Evolutionary conservation across 1,284 basidiomycete genomes (phyloP).

Genomic region (Agroathelia rolfsii): DNA sequence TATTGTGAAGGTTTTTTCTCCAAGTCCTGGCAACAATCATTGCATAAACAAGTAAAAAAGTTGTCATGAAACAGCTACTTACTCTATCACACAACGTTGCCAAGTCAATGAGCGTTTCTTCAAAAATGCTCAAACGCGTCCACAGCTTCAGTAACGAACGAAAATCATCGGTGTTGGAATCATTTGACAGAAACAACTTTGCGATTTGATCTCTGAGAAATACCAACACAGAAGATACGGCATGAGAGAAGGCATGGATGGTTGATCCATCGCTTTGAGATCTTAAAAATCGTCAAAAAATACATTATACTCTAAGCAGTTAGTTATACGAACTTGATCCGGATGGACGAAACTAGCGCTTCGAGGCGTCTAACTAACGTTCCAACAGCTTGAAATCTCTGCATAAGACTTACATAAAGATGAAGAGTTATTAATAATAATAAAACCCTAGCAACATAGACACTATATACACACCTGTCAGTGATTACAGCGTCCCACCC

Average conservation of each 20-base stretch:
- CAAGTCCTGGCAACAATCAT: conserved; percentile 26
- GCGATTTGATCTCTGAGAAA: conserved; percentile 38
- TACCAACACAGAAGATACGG: conserved; percentile 43
- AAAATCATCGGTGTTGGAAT: conserved; percentile 12
- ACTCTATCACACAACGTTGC: conserved; percentile 48
- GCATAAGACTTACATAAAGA: conserved; percentile 34
- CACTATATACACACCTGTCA: conserved; percentile 32
- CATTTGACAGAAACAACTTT: conserved; percentile 23
- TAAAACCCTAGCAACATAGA: too few species aligned
- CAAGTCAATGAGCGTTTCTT: conserved; percentile 40
- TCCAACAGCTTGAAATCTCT: conserved; percentile 54
- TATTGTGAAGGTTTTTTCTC: conserved; percentile 31
- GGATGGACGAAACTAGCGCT: conserved; percentile 30
- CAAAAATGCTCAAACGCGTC: conserved; percentile 39
- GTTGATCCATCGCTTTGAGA: conserved; percentile 37
- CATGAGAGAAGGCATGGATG: conserved; percentile 55
- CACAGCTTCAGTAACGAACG: conserved; percentile 37
- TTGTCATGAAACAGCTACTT: conserved; percentile 16
- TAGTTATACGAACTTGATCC: conserved; percentile 28
- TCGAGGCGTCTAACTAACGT: conserved; percentile 57
- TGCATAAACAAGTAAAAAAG: not conserved
- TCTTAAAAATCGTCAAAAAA: conserved; percentile 17
- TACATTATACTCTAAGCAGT: conserved; percentile 6
- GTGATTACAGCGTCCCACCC: conserved; percentile 46
- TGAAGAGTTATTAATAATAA: conserved; percentile 4